A percentile compares a stretch with the other conserved stretches of the same genome.
phyloP scores from a whole-genome alignment of 1,284 basidiomycete genomes.

The Moesziomyces antarcticus region DNA sequence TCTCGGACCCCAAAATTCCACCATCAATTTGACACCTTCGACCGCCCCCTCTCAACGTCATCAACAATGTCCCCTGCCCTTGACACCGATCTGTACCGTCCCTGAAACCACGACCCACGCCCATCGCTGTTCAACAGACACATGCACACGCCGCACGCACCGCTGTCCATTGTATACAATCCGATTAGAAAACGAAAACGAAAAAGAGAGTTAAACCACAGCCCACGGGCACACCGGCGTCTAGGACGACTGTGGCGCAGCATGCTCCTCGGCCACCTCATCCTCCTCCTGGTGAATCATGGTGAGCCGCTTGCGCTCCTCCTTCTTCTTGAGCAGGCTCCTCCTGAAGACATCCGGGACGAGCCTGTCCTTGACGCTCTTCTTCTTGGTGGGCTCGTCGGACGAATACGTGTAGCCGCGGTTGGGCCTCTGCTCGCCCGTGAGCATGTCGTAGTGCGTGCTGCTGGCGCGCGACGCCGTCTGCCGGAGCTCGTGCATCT shows the following conservation, averaged over 20 bases:
- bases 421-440: conserved; percentile 58
- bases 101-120: too few relatives aligned
- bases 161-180: conserved; percentile 1
- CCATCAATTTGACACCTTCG: too few relatives aligned
- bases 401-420: conserved; percentile 67
- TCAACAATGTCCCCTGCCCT: too few relatives aligned
- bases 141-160: too few relatives aligned
- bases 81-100: too few relatives aligned
- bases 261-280: conserved; percentile 16
- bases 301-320: conserved; percentile 34
- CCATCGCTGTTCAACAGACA: too few relatives aligned
- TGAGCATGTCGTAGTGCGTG: conserved; percentile 69
- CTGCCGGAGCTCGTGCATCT: conserved; percentile 56
- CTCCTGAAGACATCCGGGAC: conserved; percentile 36
- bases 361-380: conserved; percentile 42
- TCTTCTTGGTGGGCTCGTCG: conserved; percentile 53
- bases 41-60: too few relatives aligned
- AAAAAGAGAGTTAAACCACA: neutral
- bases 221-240: neutral
- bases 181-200: conserved; percentile 1
- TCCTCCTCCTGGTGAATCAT: conserved; percentile 50
- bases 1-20: too few relatives aligned
- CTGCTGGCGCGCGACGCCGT: conserved; percentile 60
- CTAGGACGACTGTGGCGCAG: neutral
- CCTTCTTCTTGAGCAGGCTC: conserved; percentile 32